Conservation (phyloP, 2,329 filamentous ascomycete species). For the Fusarium sp. region DNA sequence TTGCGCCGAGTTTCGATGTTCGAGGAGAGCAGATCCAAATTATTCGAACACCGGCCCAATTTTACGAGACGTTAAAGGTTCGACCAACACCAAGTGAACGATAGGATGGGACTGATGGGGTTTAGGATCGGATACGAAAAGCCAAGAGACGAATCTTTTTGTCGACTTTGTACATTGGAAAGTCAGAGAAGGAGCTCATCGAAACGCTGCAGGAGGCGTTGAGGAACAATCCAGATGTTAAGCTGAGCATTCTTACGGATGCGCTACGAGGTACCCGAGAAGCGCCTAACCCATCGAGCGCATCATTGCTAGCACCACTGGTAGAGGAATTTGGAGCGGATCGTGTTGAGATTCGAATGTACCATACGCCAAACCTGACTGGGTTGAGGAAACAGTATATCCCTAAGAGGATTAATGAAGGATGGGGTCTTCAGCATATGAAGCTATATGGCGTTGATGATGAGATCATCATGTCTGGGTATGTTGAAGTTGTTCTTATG, state of each 20-base stretch:
- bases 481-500: constrained; percentile 28
- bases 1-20: constrained; percentile 92
- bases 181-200: constrained; percentile 90
- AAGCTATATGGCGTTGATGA: constrained; percentile 97
- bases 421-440: constrained; percentile 99
- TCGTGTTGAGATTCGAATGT: constrained; percentile 94
- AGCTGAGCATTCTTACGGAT: constrained; percentile 91
- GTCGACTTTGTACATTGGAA: constrained; percentile 97
- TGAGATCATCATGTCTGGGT: constrained; percentile 94
- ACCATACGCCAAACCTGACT: constrained; percentile 95
- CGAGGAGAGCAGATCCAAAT: constrained; percentile 84
- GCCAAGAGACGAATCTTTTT: constrained; percentile 87
- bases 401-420: constrained; percentile 93
- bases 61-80: constrained; percentile 92
- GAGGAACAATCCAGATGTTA: constrained; percentile 77
- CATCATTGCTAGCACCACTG: constrained; percentile 87
- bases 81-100: not conserved
- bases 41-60: constrained; percentile 83
- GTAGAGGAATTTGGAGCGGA: constrained; percentile 84
- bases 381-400: constrained; percentile 86
- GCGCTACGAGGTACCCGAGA: constrained; percentile 92
- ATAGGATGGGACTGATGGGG: constrained; percentile 28
- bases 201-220: constrained; percentile 81
- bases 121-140: constrained; percentile 80
- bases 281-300: constrained; percentile 85